Conservation (phyloP, 192 early-diverging fungal genomes). For the Pilaira anomala region DNA sequence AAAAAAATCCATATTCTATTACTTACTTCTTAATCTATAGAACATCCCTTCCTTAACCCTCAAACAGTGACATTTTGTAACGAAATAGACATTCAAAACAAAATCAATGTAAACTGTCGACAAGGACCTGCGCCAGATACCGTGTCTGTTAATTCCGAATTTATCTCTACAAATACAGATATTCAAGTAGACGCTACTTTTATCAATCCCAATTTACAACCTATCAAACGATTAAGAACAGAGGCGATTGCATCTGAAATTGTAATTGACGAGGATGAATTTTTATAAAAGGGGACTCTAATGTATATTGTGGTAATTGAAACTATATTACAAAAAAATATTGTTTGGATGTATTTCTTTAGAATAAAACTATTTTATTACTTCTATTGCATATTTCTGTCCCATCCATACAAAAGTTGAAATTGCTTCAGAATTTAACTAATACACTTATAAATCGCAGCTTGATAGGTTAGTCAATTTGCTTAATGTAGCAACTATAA, state of each 20-base stretch:
- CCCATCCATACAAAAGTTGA: no score
- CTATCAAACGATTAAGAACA: neutral
- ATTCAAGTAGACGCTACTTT: neutral
- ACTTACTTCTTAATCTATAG: conserved; percentile 27
- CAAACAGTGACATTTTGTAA: conserved; percentile 79
- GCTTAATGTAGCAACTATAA: no score
- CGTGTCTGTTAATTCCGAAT: neutral
- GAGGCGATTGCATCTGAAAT: conserved; percentile 3
- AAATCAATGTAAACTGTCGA: conserved; percentile 49
- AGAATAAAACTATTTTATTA: no score
- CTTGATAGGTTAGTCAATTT: no score
- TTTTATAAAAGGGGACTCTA: conserved; percentile 5
- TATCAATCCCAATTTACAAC: neutral
- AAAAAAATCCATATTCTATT: no score
- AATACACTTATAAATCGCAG: no score
- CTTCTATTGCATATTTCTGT: no score
- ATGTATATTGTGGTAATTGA: no score
- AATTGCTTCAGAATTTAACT: no score
- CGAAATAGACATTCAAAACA: conserved; percentile 65
- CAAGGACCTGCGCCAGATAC: neutral
- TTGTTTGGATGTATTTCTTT: no score
- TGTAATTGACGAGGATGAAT: conserved; percentile 12
- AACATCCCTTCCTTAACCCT: conserved; percentile 65
- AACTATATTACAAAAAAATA: no score
- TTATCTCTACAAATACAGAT: neutral